Base-by-base conservation (phyloP, 169 alveolate genomes). In the Neospora caninum region DNA sequence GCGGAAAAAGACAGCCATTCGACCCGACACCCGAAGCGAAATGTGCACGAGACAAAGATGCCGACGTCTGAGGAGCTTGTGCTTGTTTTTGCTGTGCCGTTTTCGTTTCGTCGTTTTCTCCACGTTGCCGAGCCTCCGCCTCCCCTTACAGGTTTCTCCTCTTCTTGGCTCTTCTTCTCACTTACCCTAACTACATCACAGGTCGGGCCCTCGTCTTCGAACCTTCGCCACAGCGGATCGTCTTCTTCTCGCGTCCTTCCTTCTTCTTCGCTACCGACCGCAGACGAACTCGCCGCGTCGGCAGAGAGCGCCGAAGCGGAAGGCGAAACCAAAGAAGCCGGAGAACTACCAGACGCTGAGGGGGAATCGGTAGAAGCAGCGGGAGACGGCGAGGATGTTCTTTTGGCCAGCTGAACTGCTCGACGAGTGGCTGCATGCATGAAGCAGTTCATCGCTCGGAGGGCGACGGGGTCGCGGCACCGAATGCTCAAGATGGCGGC, bases 401-500 rank as follows among this genome's bases (percentile, higher is more conserved):
- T 41, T 43, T 2, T 31, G 16, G 39, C 49, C 2, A 36, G 27
- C 39, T 18, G 27, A 2, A 73, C 42, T 43, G 84, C 84, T 9
- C n/a, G 84, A 9, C 64, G 69, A 18, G 64, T 82, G 16, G 89
- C 89, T 36, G 69, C 64, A 13, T 82, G 27, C 41, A 82, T 82
- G 69, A 82, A 43, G 22, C 67, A 9, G 7, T 38, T 27, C 89
- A 82, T 82, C 67, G 89, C 89, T 9, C 41, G 2, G 67, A 82
- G 89, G 69, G 89, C 89, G 38, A 82, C 89, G 89, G 43, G n/a
- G 64, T 82, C 89, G 31, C 89, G n/a, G 25, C 89, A 82, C 36
- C 89, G 54, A n/a, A 43, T 42, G 89, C 89, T 82, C 36, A 82
- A 27, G 10, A 82, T 27, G 38, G 67, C 89, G 2, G 89, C 89